Base-by-base conservation (phyloP, 257 asterid genomes). In the Mitragyna speciosa region DNA sequence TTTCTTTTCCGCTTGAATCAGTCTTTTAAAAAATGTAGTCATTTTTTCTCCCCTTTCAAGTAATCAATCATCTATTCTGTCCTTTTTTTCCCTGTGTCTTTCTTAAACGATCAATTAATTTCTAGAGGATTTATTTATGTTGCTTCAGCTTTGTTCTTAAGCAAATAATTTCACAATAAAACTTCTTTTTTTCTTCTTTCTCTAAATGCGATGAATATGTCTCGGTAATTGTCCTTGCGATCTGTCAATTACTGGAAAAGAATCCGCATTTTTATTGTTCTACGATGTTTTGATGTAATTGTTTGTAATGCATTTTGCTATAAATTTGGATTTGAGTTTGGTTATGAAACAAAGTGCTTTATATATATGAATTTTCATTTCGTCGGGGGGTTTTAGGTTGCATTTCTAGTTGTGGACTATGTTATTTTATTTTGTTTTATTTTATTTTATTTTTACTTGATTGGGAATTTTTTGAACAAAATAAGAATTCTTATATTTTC, bases 1-100 rank as follows among this genome's bases (percentile, higher is more conserved):
- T 67, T 30, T 70, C 78, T 81, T 79, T 65, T 80, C 83, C 30
- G 28, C 48, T 2, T 49, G 80, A 81, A 76, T 82, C 85, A 26
- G 48, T 79, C 81, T 72, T 77, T 66, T 63, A 54, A 5, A 14
- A 51, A 28, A 67, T 76, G 66, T 69, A 58, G 48, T 54, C 61
- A 59, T 79, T 49, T 75, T 69, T 61, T 20, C 31, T 36, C 41
- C 4, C 65, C 65, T 31, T 43, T 36, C 75, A 5, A 66, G 68
- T 30, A 43, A 70, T 66, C 41, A 43, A 72, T 70, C 72, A 45
- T 70, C 12, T 76, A 26, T n/a, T 54, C 41, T 36, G 41, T 73
- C 68, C 47, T 31, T 68, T 68, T 6, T 77, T 66, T 43, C 33
- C 7, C 12, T 2, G 26, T 16, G 3, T 49, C 67, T 61, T 61